Evolutionary conservation across 371 early-diverging fungal genomes (phyloP).

Genomic region (Saksenaea oblongispora): DNA sequence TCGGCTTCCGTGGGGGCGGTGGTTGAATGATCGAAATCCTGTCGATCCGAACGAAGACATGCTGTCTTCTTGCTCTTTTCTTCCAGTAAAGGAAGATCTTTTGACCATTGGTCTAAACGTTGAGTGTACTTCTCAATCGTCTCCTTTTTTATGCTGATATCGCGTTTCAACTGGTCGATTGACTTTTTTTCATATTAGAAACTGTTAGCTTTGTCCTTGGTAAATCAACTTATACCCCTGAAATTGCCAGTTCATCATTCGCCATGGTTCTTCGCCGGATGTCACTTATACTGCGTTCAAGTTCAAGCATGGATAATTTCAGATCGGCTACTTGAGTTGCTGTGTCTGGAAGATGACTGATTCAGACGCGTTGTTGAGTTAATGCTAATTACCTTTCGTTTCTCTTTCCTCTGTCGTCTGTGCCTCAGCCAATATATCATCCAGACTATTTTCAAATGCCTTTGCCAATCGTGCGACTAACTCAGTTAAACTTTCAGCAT

Average conservation of each 20-base stretch:
- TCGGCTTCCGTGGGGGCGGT: constrained; percentile 5
- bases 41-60: constrained; percentile 16
- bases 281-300: constrained; percentile 31
- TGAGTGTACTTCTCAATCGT: constrained; percentile 13
- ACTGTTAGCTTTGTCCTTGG: not conserved
- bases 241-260: constrained; percentile 24
- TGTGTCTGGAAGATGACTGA: not conserved
- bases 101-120: constrained; percentile 18
- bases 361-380: not conserved
- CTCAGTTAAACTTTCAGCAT: constrained; percentile 7
- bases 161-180: constrained; percentile 17
- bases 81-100: constrained; percentile 16
- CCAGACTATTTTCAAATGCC: constrained; percentile 34
- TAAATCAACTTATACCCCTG: constrained; percentile 23
- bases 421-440: constrained; percentile 28
- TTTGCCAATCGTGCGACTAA: constrained; percentile 21
- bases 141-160: constrained; percentile 21
- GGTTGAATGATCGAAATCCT: constrained; percentile 12
- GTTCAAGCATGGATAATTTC: constrained; percentile 24
- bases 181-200: constrained; percentile 11
- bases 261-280: constrained; percentile 27
- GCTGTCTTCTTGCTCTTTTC: constrained; percentile 11
- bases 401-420: constrained; percentile 17
- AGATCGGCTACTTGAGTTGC: constrained; percentile 15
- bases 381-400: constrained; percentile 12